Evolutionary conservation across 805 yeast genomes (phyloP), one percentile per base, ranked within the genome.

Genomic region (Schizosaccharomyces pombe): DNA sequence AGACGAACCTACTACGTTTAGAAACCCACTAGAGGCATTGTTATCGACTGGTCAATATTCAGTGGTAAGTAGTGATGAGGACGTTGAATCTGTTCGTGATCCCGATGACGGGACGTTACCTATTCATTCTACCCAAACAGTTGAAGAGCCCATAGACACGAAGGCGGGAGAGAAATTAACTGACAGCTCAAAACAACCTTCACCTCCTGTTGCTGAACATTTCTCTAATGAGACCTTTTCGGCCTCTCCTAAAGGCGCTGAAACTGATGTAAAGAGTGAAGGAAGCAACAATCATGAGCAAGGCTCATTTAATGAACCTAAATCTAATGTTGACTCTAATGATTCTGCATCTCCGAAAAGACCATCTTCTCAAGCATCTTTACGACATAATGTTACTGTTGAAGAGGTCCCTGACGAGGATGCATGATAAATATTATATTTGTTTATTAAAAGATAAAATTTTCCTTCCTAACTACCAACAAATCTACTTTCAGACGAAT

Each of bases 341-440:
- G 22, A 37, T 37, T 2, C 22, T 12, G 3, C 43, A 5, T 9
- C n/a, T n/a, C n/a, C 43, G 24, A n/a, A 5, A 37, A 11, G 43
- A 6, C 43, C 43, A 8, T 19, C 22, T 9, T 37, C 43, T 37
- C 43, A 37, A 37, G 22, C 24, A 16, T 37, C 43, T 43, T 28
- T 43, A 14, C 30, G 30, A 5, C 49, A 43, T 43, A 19, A 26
- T 24, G 49, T 43, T 5, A 43, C 49, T n/a, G 30, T 43, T 43
- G 49, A 43, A 43, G 49, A 43, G 14, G 49, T 43, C 14, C 49
- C 49, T 43, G 49, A 43, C 26, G 49, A 43, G 26, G 49, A 43
- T 16, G 49, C 49, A 26, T 43, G 26, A 9, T n/a, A n/a, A n/a
- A n/a, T n/a, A n/a, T n/a, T n/a, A n/a, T n/a, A n/a, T n/a, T n/a